Conservation (phyloP, 768 basidiomycete species). For the Paxillus ammoniavirescens region DNA sequence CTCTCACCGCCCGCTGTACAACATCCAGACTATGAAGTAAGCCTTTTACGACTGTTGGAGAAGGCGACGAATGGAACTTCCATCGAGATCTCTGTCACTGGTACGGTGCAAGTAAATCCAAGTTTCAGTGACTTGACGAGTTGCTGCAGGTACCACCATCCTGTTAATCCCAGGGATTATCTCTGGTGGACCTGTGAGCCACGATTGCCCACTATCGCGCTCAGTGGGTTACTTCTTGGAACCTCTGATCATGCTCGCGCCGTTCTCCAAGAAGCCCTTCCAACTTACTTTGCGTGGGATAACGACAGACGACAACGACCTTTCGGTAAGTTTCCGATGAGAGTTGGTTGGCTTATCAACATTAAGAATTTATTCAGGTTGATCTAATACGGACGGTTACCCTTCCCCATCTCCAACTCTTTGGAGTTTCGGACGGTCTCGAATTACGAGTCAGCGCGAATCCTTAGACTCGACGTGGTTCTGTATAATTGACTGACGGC, state of each 20-base stretch:
- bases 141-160: slow-evolving; percentile 74
- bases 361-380: slow-evolving; percentile 46
- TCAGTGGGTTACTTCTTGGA: slow-evolving; percentile 95
- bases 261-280: slow-evolving; percentile 87
- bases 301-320: slow-evolving; percentile 89
- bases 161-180: slow-evolving; percentile 92
- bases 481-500: background rate
- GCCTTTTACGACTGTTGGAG: slow-evolving; percentile 82
- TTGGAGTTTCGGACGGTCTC: slow-evolving; percentile 86
- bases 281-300: slow-evolving; percentile 83
- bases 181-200: slow-evolving; percentile 72
- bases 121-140: background rate
- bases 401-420: slow-evolving; percentile 84
- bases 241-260: slow-evolving; percentile 84
- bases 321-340: slow-evolving; percentile 60
- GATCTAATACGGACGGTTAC: slow-evolving; percentile 90
- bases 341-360: slow-evolving; percentile 5
- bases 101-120: slow-evolving; percentile 38
- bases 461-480: background rate
- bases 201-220: slow-evolving; percentile 87
- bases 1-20: background rate
- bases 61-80: slow-evolving; percentile 91
- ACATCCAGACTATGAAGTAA: slow-evolving; percentile 83
- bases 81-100: slow-evolving; percentile 96
- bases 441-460: slow-evolving; percentile 69